Base-by-base conservation (phyloP, 1,284 basidiomycete species). In the Cryptococcus floricola region DNA sequence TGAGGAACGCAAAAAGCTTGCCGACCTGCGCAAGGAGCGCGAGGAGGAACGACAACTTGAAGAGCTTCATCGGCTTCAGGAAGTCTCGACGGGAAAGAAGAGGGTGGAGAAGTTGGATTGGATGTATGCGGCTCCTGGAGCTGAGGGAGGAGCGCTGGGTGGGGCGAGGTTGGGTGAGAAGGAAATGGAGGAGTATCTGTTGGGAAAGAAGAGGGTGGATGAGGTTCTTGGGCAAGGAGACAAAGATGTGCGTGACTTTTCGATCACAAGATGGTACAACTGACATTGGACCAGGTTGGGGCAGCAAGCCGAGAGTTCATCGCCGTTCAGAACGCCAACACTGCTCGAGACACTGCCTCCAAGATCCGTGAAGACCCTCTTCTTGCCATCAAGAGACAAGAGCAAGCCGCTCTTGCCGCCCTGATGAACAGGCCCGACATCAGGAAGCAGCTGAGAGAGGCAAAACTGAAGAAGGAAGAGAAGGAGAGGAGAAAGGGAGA, bases 141-240 rank as follows among this genome's bases (percentile, higher is more conserved):
- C 88, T 14, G 86, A 82, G 58, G 87, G 80, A 56, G 85, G 89
- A 64, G 95, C 91, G 63, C 59, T 76, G n/a, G 77, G 77, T 12
- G 75, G 75, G 2, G 66, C 69, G 23, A 71, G 63, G 53, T 64
- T 76, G 16, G 72, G 70, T 19, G 78, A 88, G 31, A 91, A 90
- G 64, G 95, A 98, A 60, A 78, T 98, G 65, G 96, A 98, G 79
- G 92, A 95, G 66, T 98, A 98, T 71, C 80, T 98, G 5, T 81
- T 98, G 31, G 96, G 95, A n/a, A 98, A 98, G 84, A 97, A 95
- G 80, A 80, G 95, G 52, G 94, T 98, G 1, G 96, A 98, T 76
- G 93, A 98, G 79, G 88, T 97, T 27, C 78, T 98, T 60, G 90
- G 85, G 52, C 76, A 73, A 31, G 89, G 86, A 43, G 91, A 94